phyloP scores from a whole-genome alignment of 306 rosid species.

The Cotoneaster glaucophyllus region DNA sequence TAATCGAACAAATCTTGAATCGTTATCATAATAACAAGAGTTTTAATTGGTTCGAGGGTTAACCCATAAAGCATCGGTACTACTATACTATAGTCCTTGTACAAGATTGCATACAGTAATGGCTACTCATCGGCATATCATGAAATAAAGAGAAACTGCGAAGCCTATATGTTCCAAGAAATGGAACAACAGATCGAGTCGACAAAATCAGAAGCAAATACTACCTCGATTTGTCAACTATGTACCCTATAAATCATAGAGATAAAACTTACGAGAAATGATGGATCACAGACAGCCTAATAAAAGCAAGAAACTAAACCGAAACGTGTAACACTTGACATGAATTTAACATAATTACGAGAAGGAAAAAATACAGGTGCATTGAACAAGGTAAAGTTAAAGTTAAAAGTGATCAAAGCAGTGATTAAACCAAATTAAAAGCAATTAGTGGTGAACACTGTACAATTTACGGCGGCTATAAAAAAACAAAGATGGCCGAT shows the following conservation, averaged over 20 bases:
- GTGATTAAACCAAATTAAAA: slow-evolving; percentile 1
- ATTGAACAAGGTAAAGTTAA: not conserved
- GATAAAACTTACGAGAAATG: not conserved
- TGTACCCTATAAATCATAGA: not conserved
- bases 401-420: slow-evolving; percentile 10
- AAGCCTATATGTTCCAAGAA: not conserved
- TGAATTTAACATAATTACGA: not conserved
- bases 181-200: not conserved
- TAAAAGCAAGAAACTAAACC: not conserved
- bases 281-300: not conserved
- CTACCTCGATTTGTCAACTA: not conserved
- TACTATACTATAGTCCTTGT: not conserved
- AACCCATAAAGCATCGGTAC: not conserved
- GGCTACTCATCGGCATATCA: not conserved
- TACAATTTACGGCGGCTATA: not conserved
- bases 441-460: slow-evolving; percentile 14
- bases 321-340: not conserved
- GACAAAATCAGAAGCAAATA: not conserved
- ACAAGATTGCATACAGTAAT: not conserved
- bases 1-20: not conserved
- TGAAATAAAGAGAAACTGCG: not conserved
- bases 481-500: not conserved
- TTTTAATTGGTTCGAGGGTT: not conserved
- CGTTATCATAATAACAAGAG: not conserved
- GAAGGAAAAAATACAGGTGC: not conserved